Conservation (phyloP, 306 rosid species). For the Astragalus glycyphyllos region DNA sequence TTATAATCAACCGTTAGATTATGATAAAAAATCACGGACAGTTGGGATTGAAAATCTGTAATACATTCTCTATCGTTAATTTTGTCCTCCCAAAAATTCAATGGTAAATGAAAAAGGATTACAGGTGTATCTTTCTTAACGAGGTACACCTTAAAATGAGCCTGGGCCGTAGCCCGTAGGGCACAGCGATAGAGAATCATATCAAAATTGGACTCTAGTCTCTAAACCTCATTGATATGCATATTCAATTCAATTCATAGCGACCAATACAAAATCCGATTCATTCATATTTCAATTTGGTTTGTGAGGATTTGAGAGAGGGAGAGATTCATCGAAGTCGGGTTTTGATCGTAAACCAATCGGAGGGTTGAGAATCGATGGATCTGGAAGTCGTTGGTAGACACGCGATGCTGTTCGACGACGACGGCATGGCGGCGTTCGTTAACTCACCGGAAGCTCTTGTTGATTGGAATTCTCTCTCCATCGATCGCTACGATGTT, state of each 20-base stretch:
- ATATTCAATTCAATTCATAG: background rate
- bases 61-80: too few relatives aligned
- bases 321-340: background rate
- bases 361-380: constrained; percentile 47
- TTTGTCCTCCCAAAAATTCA: too few relatives aligned
- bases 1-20: too few relatives aligned
- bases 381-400: constrained; percentile 79
- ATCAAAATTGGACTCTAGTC: background rate
- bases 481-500: constrained; percentile 88
- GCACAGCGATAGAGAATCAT: too few relatives aligned
- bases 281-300: too few relatives aligned
- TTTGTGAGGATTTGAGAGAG: too few relatives aligned
- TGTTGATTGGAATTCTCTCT: constrained; percentile 88
- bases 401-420: constrained; percentile 85
- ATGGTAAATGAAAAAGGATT: too few relatives aligned
- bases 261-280: background rate
- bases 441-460: constrained; percentile 76
- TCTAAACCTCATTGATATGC: background rate
- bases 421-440: constrained; percentile 77
- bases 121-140: too few relatives aligned
- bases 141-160: too few relatives aligned
- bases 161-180: too few relatives aligned
- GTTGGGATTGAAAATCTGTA: too few relatives aligned
- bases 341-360: constrained; percentile 3
- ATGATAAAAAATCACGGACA: too few relatives aligned